Evolutionary conservation across 257 asterid genomes (phyloP), one percentile per base, ranked within the genome.

Genomic region (Haberlea rhodopensis): DNA sequence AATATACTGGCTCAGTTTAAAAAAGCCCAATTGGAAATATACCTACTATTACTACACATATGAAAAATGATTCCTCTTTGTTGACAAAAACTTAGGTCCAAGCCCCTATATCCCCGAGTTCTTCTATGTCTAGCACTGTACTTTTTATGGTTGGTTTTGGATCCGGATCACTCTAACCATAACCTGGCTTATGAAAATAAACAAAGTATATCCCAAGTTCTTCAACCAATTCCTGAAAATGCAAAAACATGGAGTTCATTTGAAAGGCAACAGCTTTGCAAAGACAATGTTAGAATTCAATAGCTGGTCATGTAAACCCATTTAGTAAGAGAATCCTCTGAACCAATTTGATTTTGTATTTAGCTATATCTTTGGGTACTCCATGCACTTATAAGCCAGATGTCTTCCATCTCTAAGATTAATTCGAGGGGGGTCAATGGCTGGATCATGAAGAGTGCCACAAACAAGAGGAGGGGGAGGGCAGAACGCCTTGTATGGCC

Each of bases 111-210:
- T 81, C 87, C 10, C 82, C 91, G 8, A 88, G 94, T 69, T 88
- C 94, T 73, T 88, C 94, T 61, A 88, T 83, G 63, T 88, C 94
- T 25, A 81, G 53, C 2, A 82, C 84, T 49, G 73, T 61, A 73
- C 91, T 88, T 71, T 71, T 57, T 7, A 83, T 63, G 0, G 86
- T 80, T 32, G 91, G 71, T 45, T 75, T 77, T 1, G 94, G 90
- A 72, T 85, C 82, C 0, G 94, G 96, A 76, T 88, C 96, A 29
- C 94, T 88, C 82, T 88, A 83, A 60, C 94, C 96, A 62, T 88
- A 88, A 55, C 96, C 94, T 2, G 94, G 86, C 68, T 91, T 82
- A 69, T 85, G 94, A 67, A 88, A 88, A 21, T 87, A 61, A 69
- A 88, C 91, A 0, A 88, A 58, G 69, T 88, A 78, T 15, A 76